These are phyloP conservation scores for Rhizopogon vulgaris DNA, from an alignment of 768 basidiomycete genomes.

Conservation along the genomic window DNA sequence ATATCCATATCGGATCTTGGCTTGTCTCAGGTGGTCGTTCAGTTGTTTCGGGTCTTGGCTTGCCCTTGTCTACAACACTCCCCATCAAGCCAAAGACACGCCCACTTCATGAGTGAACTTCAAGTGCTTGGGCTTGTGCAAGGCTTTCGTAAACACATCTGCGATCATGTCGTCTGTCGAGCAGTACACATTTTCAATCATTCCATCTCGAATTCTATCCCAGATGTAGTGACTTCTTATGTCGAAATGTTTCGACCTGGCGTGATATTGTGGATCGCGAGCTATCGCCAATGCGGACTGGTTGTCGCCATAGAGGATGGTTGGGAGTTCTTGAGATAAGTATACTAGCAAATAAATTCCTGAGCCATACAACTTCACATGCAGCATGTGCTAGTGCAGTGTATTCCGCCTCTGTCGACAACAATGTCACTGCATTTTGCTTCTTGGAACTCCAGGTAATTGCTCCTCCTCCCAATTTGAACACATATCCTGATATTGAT, in stretches of 20 bases:
- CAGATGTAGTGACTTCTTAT: constrained; percentile 27
- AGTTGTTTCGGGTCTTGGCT: no score
- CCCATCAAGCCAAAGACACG: constrained; percentile 13
- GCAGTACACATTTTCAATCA: neutral
- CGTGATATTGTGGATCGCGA: constrained; percentile 21
- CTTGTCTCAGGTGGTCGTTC: no score
- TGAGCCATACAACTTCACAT: constrained; percentile 8
- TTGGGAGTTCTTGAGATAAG: constrained; percentile 1
- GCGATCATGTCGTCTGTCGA: constrained; percentile 15
- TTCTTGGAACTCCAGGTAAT: constrained; percentile 25
- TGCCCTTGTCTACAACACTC: constrained; percentile 2
- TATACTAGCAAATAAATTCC: constrained; percentile 10
- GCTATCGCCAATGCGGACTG: constrained; percentile 20
- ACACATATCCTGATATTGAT: constrained; percentile 19
- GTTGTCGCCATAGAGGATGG: constrained; percentile 23
- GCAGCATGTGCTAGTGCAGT: constrained; percentile 1
- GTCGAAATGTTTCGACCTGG: constrained; percentile 29
- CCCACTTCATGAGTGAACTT: neutral
- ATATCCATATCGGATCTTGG: no score
- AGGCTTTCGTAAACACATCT: constrained; percentile 10
- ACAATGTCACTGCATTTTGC: constrained; percentile 22
- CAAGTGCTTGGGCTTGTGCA: neutral
- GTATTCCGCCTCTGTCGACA: constrained; percentile 2
- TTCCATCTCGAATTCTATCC: constrained; percentile 11
- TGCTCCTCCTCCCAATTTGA: constrained; percentile 23